These are phyloP conservation scores for Fusarium cyanostomum DNA, from an alignment of 2,329 filamentous ascomycete genomes.

Conservation along the genomic window DNA sequence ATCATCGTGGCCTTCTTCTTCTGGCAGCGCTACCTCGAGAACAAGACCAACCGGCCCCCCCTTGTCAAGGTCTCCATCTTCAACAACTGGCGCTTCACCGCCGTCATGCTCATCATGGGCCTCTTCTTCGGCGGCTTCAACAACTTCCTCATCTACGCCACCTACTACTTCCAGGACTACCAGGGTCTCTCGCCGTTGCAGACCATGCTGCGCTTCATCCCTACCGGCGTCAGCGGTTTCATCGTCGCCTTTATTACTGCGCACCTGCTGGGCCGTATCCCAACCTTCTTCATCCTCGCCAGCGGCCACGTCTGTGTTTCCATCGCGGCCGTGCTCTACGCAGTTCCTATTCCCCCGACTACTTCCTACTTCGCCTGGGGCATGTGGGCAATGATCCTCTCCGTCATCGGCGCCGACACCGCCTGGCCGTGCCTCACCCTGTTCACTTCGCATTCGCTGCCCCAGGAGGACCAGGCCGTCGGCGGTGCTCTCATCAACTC, in stretches of 20 bases:
- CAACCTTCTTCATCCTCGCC: slow-evolving; percentile 65
- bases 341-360: slow-evolving; percentile 66
- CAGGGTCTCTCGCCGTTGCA: slow-evolving; percentile 69
- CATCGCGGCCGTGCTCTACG: slow-evolving; percentile 68
- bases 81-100: slow-evolving; percentile 65
- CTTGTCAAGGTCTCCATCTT: slow-evolving; percentile 76
- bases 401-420: slow-evolving; percentile 73
- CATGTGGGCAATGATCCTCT: slow-evolving; percentile 71
- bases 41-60: slow-evolving; percentile 53
- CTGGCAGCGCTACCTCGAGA: slow-evolving; percentile 64
- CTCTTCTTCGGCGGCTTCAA: slow-evolving; percentile 75
- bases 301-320: slow-evolving; percentile 66
- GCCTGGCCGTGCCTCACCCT: slow-evolving; percentile 72
- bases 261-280: slow-evolving; percentile 65
- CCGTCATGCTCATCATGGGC: slow-evolving; percentile 71
- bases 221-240: slow-evolving; percentile 68
- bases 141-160: slow-evolving; percentile 73
- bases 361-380: slow-evolving; percentile 75
- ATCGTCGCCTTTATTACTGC: slow-evolving; percentile 66
- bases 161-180: slow-evolving; percentile 76
- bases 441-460: slow-evolving; percentile 70
- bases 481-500: slow-evolving; percentile 75
- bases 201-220: slow-evolving; percentile 74
- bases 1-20: slow-evolving; percentile 65
- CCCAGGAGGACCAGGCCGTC: slow-evolving; percentile 71